Evolutionary conservation across 164 flowering plant genomes (phyloP).

Genomic region (Aristolochia fimbriata): DNA sequence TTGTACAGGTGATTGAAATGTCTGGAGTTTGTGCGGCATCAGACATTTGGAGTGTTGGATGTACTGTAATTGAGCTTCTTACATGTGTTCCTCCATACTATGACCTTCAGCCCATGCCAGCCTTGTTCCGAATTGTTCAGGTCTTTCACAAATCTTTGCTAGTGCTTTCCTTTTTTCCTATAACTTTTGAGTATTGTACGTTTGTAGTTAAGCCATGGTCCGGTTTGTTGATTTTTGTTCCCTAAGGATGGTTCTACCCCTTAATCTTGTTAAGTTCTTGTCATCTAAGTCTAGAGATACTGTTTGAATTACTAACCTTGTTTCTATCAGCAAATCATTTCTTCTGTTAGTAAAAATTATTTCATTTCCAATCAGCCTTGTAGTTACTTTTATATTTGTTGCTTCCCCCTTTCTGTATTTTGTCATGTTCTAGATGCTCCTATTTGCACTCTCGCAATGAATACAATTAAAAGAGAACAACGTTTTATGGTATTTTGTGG

Average conservation of each 20-base stretch:
- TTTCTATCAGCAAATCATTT: too few species aligned
- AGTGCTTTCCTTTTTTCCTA: background rate
- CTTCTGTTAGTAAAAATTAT: too few species aligned
- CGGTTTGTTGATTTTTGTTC: background rate
- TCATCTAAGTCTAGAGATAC: too few species aligned
- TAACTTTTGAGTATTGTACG: background rate
- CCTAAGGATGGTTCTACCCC: background rate
- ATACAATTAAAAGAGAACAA: background rate
- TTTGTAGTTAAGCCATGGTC: background rate
- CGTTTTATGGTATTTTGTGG: background rate
- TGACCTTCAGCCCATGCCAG: slow-evolving; percentile 99
- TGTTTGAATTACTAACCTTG: too few species aligned
- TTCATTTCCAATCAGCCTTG: too few species aligned
- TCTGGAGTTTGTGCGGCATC: slow-evolving; percentile 99
- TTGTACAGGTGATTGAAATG: slow-evolving; percentile 94
- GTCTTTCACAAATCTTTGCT: slow-evolving; percentile 19
- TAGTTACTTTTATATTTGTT: background rate
- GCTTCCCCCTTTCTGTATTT: background rate
- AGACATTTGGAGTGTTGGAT: slow-evolving; percentile 99
- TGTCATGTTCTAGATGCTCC: background rate
- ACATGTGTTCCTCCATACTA: slow-evolving; percentile 99
- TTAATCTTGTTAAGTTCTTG: background rate
- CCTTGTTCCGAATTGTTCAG: slow-evolving; percentile 97
- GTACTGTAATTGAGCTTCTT: slow-evolving; percentile 97
- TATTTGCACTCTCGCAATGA: background rate